These are phyloP conservation scores for Purpureocillium takamizusanense DNA, from an alignment of 2,329 filamentous ascomycete species.

Conservation along the genomic window DNA sequence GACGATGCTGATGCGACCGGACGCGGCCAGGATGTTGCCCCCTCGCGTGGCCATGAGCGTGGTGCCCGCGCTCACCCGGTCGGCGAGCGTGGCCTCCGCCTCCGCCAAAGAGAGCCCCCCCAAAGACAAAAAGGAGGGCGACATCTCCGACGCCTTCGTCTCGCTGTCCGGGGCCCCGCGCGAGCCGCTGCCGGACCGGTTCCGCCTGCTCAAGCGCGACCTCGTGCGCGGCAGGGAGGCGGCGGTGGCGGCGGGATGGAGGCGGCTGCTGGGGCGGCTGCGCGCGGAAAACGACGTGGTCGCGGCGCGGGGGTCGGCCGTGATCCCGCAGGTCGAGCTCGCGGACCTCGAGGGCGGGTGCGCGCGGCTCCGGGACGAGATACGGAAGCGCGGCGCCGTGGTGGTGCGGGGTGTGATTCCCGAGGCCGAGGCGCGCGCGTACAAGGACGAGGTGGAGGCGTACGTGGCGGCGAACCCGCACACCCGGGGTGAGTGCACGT, in stretches of 20 bases:
- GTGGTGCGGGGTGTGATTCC: slow-evolving; percentile 60
- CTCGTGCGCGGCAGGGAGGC: slow-evolving; percentile 41
- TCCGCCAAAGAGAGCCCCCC: slow-evolving; percentile 4
- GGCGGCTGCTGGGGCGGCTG: slow-evolving; percentile 34
- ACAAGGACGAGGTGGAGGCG: slow-evolving; percentile 54
- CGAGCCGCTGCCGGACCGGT: slow-evolving; percentile 43
- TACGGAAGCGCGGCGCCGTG: slow-evolving; percentile 51
- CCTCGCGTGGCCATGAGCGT: slow-evolving; percentile 2
- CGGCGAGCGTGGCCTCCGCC: slow-evolving; percentile 6
- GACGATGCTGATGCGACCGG: slow-evolving; percentile 4
- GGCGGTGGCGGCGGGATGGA: slow-evolving; percentile 38
- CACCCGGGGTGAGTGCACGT: slow-evolving; percentile 35
- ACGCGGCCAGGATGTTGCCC: slow-evolving; percentile 3
- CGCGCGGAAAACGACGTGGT: slow-evolving; percentile 38
- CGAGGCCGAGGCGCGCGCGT: slow-evolving; percentile 50
- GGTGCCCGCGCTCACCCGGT: slow-evolving; percentile 2
- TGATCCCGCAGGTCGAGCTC: slow-evolving; percentile 46
- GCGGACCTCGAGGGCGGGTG: slow-evolving; percentile 30
- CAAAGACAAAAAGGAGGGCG: slow-evolving; percentile 43
- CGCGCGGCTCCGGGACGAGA: slow-evolving; percentile 30
- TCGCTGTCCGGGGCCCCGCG: slow-evolving; percentile 42
- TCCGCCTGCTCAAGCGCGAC: slow-evolving; percentile 44
- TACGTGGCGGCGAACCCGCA: slow-evolving; percentile 57
- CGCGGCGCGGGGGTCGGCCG: slow-evolving; percentile 30
- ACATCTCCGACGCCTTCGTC: slow-evolving; percentile 54